phyloP scores from a whole-genome alignment of 495 filamentous ascomycete genomes.

The Trichoderma virens region DNA sequence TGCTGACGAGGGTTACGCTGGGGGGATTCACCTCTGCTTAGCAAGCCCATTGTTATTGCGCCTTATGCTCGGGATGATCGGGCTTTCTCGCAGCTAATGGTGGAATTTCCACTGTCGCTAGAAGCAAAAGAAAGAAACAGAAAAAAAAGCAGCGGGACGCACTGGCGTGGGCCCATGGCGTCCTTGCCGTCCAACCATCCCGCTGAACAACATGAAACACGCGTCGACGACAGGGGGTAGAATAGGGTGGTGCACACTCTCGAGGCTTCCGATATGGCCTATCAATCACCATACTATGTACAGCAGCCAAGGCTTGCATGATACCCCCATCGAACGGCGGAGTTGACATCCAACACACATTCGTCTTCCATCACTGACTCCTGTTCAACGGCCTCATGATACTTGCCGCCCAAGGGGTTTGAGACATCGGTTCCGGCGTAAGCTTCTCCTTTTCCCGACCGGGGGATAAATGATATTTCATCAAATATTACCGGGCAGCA shows the following conservation, averaged over 20 bases:
- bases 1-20: background rate
- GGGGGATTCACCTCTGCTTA: background rate
- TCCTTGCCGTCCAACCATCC: conserved; percentile 2
- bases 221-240: background rate
- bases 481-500: background rate
- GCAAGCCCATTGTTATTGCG: background rate
- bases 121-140: background rate
- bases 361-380: background rate
- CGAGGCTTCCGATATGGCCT: background rate
- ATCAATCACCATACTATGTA: background rate
- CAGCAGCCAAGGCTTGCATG: background rate
- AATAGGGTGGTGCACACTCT: background rate
- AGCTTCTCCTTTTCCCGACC: conserved; percentile 1
- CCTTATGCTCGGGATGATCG: background rate
- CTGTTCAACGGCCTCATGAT: background rate
- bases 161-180: background rate
- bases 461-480: background rate
- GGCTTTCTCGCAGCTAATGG: background rate
- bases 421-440: too few relatives aligned
- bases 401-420: background rate
- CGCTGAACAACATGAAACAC: conserved; percentile 5
- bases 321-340: background rate
- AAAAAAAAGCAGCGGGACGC: background rate
- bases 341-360: background rate
- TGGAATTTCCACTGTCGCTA: background rate